A percentile compares a stretch with the other conserved stretches of the same genome.
Evolutionary conservation across 441 rosid genomes (phyloP).

Genomic region (Corymbia calophylla): DNA sequence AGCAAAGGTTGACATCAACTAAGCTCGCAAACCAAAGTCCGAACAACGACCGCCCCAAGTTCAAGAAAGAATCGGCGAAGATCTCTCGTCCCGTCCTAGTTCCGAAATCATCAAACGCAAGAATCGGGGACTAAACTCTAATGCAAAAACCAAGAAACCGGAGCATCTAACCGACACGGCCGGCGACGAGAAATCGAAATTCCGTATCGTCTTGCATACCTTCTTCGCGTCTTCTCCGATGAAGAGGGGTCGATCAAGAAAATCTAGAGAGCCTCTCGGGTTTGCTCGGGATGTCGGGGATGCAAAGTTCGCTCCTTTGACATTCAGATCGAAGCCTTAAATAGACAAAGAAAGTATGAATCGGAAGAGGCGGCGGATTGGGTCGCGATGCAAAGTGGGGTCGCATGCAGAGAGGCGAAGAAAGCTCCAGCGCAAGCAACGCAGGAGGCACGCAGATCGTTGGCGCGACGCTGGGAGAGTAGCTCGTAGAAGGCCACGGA

Average conservation of each 20-base stretch:
- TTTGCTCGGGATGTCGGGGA: neutral
- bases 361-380: neutral
- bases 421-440: neutral
- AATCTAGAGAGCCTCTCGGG: neutral
- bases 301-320: neutral
- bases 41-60: neutral
- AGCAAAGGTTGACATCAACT: neutral
- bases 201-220: neutral
- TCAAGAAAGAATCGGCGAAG: neutral
- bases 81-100: neutral
- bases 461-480: slow-evolving; percentile 15
- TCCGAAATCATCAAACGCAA: neutral
- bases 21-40: neutral
- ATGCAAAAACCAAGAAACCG: neutral
- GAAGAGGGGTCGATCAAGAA: neutral
- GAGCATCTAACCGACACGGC: neutral
- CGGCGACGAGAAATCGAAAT: neutral
- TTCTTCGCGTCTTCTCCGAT: neutral
- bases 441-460: neutral
- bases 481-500: slow-evolving; percentile 34
- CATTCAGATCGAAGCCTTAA: neutral
- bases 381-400: neutral
- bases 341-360: neutral
- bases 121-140: neutral
- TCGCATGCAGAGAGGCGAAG: neutral